Conservation (phyloP, 805 yeast species). For the Candida coquimbonensis region DNA sequence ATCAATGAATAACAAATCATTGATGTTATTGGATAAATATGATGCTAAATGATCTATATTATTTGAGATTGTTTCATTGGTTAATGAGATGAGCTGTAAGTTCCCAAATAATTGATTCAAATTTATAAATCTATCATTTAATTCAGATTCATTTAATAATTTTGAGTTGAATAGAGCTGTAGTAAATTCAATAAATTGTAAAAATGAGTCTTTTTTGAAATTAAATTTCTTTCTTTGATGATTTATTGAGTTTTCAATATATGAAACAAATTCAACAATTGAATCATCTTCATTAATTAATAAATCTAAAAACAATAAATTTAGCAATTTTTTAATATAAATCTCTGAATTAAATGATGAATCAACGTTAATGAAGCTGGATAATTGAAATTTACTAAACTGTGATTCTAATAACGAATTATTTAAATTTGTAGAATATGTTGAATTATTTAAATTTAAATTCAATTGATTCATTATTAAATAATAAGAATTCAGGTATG, state of each 20-base stretch:
- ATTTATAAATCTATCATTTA: not conserved
- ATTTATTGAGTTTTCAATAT: conserved; percentile 18
- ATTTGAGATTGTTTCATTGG: no score
- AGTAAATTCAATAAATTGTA: conserved; percentile 16
- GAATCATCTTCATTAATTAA: conserved; percentile 11
- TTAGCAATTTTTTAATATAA: conserved; percentile 14
- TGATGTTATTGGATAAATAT: no score
- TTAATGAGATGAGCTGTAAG: not conserved
- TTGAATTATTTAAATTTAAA: conserved; percentile 16
- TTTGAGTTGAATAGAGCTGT: not conserved
- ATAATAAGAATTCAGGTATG: conserved; percentile 21
- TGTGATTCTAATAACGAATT: conserved; percentile 7
- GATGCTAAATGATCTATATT: no score
- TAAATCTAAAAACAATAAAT: conserved; percentile 17
- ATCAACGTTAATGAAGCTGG: conserved; percentile 15
- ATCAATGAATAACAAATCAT: not conserved
- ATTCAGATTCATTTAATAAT: not conserved
- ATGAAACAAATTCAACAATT: conserved; percentile 12
- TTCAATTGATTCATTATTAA: conserved; percentile 17
- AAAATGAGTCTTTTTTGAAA: conserved; percentile 16
- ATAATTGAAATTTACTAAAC: conserved; percentile 18
- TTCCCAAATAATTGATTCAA: not conserved
- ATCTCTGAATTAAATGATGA: conserved; percentile 19
- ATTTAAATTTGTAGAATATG: conserved; percentile 13
- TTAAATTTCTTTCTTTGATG: conserved; percentile 21